A percentile compares a stretch with the other conserved stretches of the same genome.
Conservation (phyloP, 1,284 basidiomycete species). For the Acaromyces ingoldii region DNA sequence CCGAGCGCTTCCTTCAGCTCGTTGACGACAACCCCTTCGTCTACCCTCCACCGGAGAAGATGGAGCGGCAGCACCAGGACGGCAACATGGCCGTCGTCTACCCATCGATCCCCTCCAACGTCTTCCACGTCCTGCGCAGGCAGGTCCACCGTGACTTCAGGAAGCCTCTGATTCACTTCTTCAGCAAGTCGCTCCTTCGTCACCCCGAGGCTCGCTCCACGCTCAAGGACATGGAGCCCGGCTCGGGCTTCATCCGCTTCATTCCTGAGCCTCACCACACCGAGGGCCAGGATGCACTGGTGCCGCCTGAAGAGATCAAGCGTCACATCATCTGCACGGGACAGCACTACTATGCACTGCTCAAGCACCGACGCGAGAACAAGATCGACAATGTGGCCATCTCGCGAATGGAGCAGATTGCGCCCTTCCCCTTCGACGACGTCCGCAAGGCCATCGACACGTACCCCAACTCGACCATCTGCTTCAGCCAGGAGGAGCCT, state of each 20-base stretch:
- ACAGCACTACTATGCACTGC: slow-evolving; percentile 85
- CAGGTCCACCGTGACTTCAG: slow-evolving; percentile 52
- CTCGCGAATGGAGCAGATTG: slow-evolving; percentile 87
- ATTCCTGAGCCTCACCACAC: slow-evolving; percentile 74
- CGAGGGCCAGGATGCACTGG: slow-evolving; percentile 59
- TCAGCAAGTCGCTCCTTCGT: slow-evolving; percentile 90
- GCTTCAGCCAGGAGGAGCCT: slow-evolving; percentile 89
- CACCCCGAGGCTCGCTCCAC: slow-evolving; percentile 85
- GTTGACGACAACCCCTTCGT: slow-evolving; percentile 94
- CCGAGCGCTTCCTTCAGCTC: slow-evolving; percentile 95
- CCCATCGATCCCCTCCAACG: slow-evolving; percentile 60
- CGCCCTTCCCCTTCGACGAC: slow-evolving; percentile 87
- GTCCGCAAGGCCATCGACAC: slow-evolving; percentile 59
- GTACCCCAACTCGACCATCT: slow-evolving; percentile 86
- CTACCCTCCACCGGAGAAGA: slow-evolving; percentile 82
- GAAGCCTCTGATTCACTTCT: slow-evolving; percentile 68
- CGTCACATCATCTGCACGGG: slow-evolving; percentile 75
- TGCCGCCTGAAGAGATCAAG: slow-evolving; percentile 76
- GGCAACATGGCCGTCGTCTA: slow-evolving; percentile 99
- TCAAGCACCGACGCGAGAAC: slow-evolving; percentile 55
- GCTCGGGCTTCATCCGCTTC: slow-evolving; percentile 88
- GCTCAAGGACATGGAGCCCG: slow-evolving; percentile 79
- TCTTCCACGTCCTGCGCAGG: slow-evolving; percentile 51
- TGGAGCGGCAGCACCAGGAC: slow-evolving; percentile 94
- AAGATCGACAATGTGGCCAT: slow-evolving; percentile 81